Conservation (phyloP, 805 yeast genomes). For the Yarrowia yakushimensis region DNA sequence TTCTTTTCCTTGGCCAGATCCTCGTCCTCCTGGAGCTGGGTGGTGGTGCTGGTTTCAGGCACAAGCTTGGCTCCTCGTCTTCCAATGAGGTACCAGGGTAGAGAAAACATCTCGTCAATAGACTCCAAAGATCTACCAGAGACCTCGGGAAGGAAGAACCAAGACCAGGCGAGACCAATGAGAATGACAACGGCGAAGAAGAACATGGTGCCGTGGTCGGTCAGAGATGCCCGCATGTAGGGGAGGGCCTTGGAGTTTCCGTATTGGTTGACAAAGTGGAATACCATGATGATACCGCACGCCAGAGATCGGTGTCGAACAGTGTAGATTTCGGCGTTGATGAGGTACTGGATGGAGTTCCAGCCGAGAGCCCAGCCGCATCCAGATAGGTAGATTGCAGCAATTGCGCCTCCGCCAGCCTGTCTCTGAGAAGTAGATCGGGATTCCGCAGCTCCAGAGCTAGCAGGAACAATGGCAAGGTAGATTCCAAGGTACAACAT, state of each 20-base stretch:
- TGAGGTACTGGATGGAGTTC: conserved; percentile 53
- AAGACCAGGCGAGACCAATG: conserved; percentile 46
- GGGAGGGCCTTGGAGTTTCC: conserved; percentile 57
- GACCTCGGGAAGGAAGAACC: conserved; percentile 52
- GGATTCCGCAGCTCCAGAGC: conserved; percentile 39
- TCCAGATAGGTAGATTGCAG: conserved; percentile 50
- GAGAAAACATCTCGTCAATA: conserved; percentile 50
- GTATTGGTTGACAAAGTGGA: conserved; percentile 56
- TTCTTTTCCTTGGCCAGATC: conserved; percentile 15
- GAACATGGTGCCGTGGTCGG: conserved; percentile 50
- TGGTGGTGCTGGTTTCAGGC: conserved; percentile 21
- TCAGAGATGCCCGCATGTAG: conserved; percentile 47
- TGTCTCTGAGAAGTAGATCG: conserved; percentile 38
- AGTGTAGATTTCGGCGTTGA: conserved; percentile 56
- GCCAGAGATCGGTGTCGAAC: conserved; percentile 49
- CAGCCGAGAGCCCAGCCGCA: conserved; percentile 59
- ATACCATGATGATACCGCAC: conserved; percentile 50
- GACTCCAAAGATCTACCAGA: conserved; percentile 52
- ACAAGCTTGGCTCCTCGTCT: conserved; percentile 27
- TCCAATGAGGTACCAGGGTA: conserved; percentile 59
- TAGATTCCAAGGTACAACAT: conserved; percentile 50
- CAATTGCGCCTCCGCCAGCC: conserved; percentile 50
- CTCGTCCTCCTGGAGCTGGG: conserved; percentile 15
- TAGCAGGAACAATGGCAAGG: conserved; percentile 38
- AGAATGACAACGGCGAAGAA: conserved; percentile 47